phyloP scores from a whole-genome alignment of 257 asterid species.

The Penstemon eatonii region DNA sequence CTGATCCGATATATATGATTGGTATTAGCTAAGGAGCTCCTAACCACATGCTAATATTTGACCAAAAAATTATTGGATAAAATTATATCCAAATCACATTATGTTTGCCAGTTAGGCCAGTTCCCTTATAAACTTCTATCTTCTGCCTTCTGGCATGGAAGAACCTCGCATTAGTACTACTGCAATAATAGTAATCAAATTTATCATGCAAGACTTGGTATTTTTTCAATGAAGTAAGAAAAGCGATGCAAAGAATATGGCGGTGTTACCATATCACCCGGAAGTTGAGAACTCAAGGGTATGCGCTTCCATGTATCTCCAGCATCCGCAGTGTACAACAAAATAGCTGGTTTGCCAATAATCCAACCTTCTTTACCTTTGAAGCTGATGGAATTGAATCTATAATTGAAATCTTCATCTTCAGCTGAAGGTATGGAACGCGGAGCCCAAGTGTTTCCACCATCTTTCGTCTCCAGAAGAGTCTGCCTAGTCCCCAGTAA shows the following conservation, averaged over 20 bases:
- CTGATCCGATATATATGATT: no score
- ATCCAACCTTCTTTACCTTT: slow-evolving; percentile 98
- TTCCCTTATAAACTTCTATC: no score
- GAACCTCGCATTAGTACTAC: not conserved
- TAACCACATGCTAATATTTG: no score
- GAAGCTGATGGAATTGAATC: slow-evolving; percentile 91
- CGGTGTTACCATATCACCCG: slow-evolving; percentile 79
- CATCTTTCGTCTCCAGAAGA: slow-evolving; percentile 89
- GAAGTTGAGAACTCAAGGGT: slow-evolving; percentile 90
- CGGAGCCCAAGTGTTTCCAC: slow-evolving; percentile 81
- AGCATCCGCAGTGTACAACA: slow-evolving; percentile 81
- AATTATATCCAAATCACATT: no score
- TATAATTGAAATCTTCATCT: slow-evolving; percentile 92
- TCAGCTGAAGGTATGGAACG: slow-evolving; percentile 91
- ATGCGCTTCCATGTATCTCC: slow-evolving; percentile 84
- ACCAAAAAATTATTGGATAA: no score
- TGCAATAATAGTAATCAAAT: not conserved
- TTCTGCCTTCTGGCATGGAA: not conserved
- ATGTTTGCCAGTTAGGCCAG: no score
- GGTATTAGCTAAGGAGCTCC: no score
- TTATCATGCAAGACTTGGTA: no score
- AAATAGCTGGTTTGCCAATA: slow-evolving; percentile 87
- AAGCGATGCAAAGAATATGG: slow-evolving; percentile 13
- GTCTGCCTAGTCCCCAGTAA: slow-evolving; percentile 90
- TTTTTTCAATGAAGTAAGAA: not conserved